phyloP scores from a whole-genome alignment of 2,329 filamentous ascomycete genomes.

The Septoria petroselini region DNA sequence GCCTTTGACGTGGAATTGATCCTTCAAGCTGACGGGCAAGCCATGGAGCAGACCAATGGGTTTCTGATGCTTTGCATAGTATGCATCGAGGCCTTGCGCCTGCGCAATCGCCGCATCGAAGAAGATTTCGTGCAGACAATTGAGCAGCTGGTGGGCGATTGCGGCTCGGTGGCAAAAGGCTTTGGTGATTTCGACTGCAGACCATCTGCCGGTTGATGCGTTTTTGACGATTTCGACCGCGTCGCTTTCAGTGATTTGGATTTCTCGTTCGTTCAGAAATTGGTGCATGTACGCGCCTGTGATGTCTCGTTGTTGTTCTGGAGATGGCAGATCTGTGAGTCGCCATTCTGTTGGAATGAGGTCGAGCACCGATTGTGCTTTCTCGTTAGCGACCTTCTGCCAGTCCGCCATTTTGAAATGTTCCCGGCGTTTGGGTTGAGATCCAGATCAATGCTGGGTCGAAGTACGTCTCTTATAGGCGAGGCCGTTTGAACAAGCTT shows the following conservation, averaged over 20 bases:
- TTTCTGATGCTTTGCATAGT: slow-evolving; percentile 38
- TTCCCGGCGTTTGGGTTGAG: neutral
- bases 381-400: slow-evolving; percentile 51
- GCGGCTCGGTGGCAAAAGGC: slow-evolving; percentile 58
- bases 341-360: slow-evolving; percentile 59
- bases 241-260: slow-evolving; percentile 61
- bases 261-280: slow-evolving; percentile 52
- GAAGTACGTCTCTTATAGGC: neutral
- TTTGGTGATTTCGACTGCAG: slow-evolving; percentile 53
- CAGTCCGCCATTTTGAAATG: slow-evolving; percentile 40
- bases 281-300: slow-evolving; percentile 57
- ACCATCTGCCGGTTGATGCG: slow-evolving; percentile 55
- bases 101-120: slow-evolving; percentile 46
- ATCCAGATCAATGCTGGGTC: neutral
- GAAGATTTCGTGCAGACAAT: slow-evolving; percentile 49
- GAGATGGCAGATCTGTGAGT: slow-evolving; percentile 48
- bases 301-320: slow-evolving; percentile 54
- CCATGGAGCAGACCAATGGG: slow-evolving; percentile 50
- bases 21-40: slow-evolving; percentile 49
- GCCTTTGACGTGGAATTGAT: slow-evolving; percentile 50
- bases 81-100: slow-evolving; percentile 44
- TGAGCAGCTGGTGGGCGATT: slow-evolving; percentile 50
- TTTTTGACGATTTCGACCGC: slow-evolving; percentile 56
- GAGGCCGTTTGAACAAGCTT: neutral
- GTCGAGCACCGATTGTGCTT: slow-evolving; percentile 53